Percentiles rank a stretch among this genome's conserved stretches.
phyloP scores from a whole-genome alignment of 2,329 filamentous ascomycete species.

The Penicillium janthinellum region DNA sequence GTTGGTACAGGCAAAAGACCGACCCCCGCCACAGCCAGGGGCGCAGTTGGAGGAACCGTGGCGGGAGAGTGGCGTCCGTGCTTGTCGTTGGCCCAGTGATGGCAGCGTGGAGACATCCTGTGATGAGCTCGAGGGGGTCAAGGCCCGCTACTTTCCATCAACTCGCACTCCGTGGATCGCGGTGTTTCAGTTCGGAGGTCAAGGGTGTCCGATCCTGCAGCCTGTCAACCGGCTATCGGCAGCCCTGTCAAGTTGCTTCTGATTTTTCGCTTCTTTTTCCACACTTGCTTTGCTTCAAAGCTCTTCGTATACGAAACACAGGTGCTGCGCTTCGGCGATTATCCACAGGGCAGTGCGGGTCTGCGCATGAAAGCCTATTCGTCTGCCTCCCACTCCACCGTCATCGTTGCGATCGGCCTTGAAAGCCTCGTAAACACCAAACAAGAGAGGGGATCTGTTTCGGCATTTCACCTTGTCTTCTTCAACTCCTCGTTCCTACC shows the following conservation, averaged over 20 bases:
- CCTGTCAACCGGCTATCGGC: background rate
- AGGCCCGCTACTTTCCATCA: background rate
- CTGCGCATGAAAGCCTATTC: slow-evolving; percentile 22
- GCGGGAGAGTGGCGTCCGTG: slow-evolving; percentile 6
- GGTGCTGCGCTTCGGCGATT: background rate
- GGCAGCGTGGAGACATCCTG: background rate
- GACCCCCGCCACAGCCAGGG: slow-evolving; percentile 2
- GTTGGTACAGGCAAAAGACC: background rate
- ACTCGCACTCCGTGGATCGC: slow-evolving; percentile 12
- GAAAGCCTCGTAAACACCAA: slow-evolving; percentile 27
- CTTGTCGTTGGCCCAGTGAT: slow-evolving; percentile 26
- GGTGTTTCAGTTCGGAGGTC: background rate
- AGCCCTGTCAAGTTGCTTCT: background rate
- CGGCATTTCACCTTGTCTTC: slow-evolving; percentile 12
- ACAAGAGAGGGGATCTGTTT: slow-evolving; percentile 12
- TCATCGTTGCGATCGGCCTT: slow-evolving; percentile 23
- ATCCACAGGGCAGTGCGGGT: slow-evolving; percentile 19
- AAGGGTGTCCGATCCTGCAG: background rate
- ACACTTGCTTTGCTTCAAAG: background rate
- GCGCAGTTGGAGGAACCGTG: slow-evolving; percentile 2
- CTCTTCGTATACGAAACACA: background rate
- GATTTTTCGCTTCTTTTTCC: background rate
- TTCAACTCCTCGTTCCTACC: background rate
- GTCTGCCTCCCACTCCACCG: slow-evolving; percentile 19
- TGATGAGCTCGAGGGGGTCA: background rate